Conservation (phyloP, 1,284 basidiomycete genomes). For the Malassezia sympodialis region DNA sequence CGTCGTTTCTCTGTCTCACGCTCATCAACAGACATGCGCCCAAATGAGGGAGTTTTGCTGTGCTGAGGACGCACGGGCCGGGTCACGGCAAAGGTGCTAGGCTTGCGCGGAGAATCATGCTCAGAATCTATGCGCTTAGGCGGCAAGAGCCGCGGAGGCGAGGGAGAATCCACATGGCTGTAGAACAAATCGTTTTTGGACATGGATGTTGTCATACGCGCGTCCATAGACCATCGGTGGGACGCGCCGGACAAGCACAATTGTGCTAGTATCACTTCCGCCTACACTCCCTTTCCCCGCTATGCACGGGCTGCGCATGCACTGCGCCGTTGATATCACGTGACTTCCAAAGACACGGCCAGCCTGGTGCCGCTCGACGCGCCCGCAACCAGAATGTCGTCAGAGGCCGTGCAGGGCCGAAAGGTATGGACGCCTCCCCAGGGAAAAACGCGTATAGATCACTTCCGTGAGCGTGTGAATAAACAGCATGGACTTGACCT, state of each 20-base stretch:
- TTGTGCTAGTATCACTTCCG: not conserved
- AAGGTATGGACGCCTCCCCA: slow-evolving; percentile 15
- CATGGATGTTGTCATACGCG: not conserved
- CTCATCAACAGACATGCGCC: slow-evolving; percentile 34
- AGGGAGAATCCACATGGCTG: not conserved
- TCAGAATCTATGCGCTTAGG: not conserved
- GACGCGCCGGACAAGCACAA: not conserved
- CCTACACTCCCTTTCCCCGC: not conserved
- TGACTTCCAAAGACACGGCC: not conserved
- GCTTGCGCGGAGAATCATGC: not conserved
- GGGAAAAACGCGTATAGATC: slow-evolving; percentile 46
- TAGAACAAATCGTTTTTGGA: slow-evolving; percentile 8
- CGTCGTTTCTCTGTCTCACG: slow-evolving; percentile 28
- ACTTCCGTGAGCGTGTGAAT: slow-evolving; percentile 58
- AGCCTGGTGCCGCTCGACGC: not conserved
- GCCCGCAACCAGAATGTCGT: not conserved
- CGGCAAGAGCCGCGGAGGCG: not conserved
- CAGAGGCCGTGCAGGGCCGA: slow-evolving; percentile 10
- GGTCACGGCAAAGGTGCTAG: not conserved
- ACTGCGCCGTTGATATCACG: not conserved
- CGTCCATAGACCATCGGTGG: not conserved
- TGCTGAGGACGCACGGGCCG: slow-evolving; percentile 4
- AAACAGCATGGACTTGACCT: slow-evolving; percentile 53
- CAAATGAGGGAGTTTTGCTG: slow-evolving; percentile 28
- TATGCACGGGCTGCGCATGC: not conserved